A percentile compares a stretch with the other conserved stretches of the same genome.
These are phyloP conservation scores for Amoebophrya sp. DNA, from an alignment of 169 alveolate genomes.

Conservation along the genomic window DNA sequence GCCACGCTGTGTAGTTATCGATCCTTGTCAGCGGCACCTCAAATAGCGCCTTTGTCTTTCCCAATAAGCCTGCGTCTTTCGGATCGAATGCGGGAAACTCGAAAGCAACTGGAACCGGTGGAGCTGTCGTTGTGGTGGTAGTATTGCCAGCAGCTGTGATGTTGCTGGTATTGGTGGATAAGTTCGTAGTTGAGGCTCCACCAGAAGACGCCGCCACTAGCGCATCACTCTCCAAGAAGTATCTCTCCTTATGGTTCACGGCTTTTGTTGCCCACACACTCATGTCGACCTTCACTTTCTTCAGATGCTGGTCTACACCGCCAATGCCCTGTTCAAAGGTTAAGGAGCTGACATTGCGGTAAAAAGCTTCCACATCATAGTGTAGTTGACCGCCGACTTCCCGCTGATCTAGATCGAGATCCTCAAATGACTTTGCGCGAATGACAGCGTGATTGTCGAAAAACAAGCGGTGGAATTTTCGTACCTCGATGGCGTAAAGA, in stretches of 20 bases:
- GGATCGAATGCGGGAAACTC: neutral
- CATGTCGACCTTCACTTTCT: neutral
- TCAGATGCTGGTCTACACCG: neutral
- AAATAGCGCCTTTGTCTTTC: neutral
- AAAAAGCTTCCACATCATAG: neutral
- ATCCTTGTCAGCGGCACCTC: neutral
- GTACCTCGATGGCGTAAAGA: neutral
- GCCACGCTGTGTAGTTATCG: neutral
- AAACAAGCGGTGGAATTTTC: neutral
- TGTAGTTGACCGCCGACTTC: neutral
- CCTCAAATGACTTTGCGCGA: neutral
- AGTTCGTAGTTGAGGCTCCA: too few species aligned
- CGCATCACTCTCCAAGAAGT: too few species aligned
- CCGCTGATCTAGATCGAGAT: neutral
- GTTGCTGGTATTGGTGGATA: too few species aligned
- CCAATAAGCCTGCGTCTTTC: neutral
- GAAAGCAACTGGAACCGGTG: neutral
- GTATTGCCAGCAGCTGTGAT: too few species aligned
- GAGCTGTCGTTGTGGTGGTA: too few species aligned
- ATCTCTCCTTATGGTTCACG: neutral
- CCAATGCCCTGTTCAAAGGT: neutral
- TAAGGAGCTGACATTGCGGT: neutral
- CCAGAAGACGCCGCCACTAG: too few species aligned
- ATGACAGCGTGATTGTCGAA: neutral
- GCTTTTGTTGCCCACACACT: neutral